Percentiles rank a stretch among this genome's conserved stretches.
phyloP scores from a whole-genome alignment of 163 green algal genomes.

The Volvox carteri region DNA sequence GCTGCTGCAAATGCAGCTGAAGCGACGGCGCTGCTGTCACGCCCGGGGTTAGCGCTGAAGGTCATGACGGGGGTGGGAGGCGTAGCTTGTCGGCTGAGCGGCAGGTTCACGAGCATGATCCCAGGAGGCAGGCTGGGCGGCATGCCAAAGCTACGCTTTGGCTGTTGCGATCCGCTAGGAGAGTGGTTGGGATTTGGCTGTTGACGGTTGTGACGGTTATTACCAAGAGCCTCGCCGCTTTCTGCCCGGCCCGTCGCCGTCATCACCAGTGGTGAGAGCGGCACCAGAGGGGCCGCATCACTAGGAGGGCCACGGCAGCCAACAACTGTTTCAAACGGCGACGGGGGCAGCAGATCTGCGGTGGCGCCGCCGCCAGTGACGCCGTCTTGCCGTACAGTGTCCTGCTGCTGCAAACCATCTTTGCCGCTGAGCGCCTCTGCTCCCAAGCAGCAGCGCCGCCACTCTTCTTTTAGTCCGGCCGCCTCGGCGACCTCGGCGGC shows the following conservation, averaged over 20 bases:
- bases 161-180: not conserved
- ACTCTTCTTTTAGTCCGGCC: too few relatives aligned
- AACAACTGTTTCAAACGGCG: not conserved
- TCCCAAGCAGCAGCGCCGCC: too few relatives aligned
- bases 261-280: not conserved
- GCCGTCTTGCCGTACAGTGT: not conserved
- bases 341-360: not conserved
- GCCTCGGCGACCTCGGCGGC: too few relatives aligned
- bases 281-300: not conserved
- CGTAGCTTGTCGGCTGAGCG: not conserved
- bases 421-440: not conserved
- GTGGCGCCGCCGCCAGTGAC: not conserved
- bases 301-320: not conserved
- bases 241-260: not conserved
- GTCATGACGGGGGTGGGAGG: not conserved
- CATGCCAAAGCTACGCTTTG: not conserved
- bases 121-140: not conserved
- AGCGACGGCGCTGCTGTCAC: not conserved
- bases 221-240: not conserved
- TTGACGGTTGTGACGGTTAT: not conserved
- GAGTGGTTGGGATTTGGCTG: not conserved
- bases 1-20: not conserved
- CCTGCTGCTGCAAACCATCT: not conserved
- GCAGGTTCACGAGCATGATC: constrained; percentile 26
- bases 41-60: not conserved